Percentiles rank a stretch among this genome's conserved stretches.
Conservation (phyloP, 805 yeast species). For the Blastobotrys terrestris region DNA sequence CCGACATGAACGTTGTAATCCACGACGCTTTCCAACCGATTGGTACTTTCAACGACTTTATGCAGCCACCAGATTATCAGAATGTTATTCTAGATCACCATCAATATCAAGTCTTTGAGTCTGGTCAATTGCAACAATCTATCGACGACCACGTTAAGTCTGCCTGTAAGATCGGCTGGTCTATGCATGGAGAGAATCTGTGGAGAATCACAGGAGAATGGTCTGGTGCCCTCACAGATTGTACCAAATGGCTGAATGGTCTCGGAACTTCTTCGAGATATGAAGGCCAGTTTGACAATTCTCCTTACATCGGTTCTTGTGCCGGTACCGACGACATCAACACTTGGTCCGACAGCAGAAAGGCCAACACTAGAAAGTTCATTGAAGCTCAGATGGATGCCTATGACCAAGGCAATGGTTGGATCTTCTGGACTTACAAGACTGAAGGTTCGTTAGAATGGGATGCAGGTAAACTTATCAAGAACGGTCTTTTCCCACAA, state of each 20-base stretch:
- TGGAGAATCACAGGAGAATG: conserved; percentile 85
- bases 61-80: conserved; percentile 43
- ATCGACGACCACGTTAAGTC: conserved; percentile 56
- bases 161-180: conserved; percentile 48
- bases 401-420: conserved; percentile 63
- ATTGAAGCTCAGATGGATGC: conserved; percentile 92
- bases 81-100: conserved; percentile 82
- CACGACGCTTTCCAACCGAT: conserved; percentile 75
- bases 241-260: conserved; percentile 85
- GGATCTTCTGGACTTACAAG: conserved; percentile 95
- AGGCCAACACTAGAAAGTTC: conserved; percentile 54
- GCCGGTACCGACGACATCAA: conserved; percentile 42
- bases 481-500: conserved; percentile 66
- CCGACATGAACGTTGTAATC: conserved; percentile 53
- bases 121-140: conserved; percentile 49
- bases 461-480: conserved; percentile 64
- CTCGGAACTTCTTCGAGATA: conserved; percentile 77
- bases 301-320: conserved; percentile 56
- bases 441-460: conserved; percentile 79
- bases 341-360: conserved; percentile 56
- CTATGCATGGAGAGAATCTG: conserved; percentile 47
- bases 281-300: conserved; percentile 50
- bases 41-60: conserved; percentile 57
- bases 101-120: conserved; percentile 79
- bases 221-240: conserved; percentile 89